Evolutionary conservation across 768 basidiomycete genomes (phyloP).

Genomic region (Asterophora parasitica): DNA sequence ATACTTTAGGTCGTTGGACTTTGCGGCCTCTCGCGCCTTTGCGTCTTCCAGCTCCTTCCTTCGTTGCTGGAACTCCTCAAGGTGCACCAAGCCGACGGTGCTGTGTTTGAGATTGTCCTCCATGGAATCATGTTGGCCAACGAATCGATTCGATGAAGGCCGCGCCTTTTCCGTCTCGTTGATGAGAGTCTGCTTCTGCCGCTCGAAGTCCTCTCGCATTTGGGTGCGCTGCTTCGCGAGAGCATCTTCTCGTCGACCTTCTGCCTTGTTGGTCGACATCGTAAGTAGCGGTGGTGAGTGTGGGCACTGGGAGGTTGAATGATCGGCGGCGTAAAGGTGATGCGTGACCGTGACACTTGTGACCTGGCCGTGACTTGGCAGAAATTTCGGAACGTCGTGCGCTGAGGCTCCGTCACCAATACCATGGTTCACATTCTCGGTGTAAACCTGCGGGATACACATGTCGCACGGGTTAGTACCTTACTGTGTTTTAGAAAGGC

Average conservation of each 20-base stretch:
- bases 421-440: constrained; percentile 86
- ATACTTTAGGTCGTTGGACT: constrained; percentile 84
- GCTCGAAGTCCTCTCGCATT: constrained; percentile 77
- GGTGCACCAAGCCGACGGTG: constrained; percentile 85
- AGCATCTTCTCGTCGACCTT: constrained; percentile 83
- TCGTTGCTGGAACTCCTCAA: constrained; percentile 90
- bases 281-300: neutral
- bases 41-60: constrained; percentile 89
- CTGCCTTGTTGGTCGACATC: constrained; percentile 76
- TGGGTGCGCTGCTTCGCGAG: constrained; percentile 78
- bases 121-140: constrained; percentile 91
- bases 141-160: constrained; percentile 83
- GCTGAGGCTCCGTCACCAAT: constrained; percentile 4
- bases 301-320: no score
- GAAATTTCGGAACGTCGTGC: constrained; percentile 4
- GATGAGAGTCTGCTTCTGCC: constrained; percentile 76
- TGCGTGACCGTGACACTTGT: neutral
- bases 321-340: no score
- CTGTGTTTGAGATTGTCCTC: constrained; percentile 89
- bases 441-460: constrained; percentile 71
- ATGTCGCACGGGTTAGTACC: constrained; percentile 64
- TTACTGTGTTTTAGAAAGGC: constrained; percentile 27
- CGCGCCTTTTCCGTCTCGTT: constrained; percentile 91
- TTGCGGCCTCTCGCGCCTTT: constrained; percentile 83
- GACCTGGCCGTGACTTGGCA: constrained; percentile 12